Evolutionary conservation across 768 basidiomycete genomes (phyloP).

Genomic region (Cubamyces lactineus): DNA sequence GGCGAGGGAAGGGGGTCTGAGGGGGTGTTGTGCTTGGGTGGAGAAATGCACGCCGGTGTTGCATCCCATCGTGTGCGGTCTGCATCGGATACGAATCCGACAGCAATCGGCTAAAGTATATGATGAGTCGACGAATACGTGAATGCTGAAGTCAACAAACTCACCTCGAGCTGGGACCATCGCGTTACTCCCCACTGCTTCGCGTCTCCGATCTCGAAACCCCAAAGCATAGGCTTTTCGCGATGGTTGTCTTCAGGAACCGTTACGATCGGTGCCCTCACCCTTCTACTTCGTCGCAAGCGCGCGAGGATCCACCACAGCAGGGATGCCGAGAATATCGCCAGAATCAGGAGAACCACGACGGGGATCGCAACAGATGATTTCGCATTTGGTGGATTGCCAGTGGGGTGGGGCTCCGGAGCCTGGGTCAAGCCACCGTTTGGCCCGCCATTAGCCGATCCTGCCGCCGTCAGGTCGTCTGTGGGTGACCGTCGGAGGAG

Average conservation of each 20-base stretch:
- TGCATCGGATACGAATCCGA: background rate
- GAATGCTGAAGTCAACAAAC: too few relatives aligned
- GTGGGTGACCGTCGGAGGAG: too few relatives aligned
- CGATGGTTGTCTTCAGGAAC: background rate
- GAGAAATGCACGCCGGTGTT: background rate
- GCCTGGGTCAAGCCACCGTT: too few relatives aligned
- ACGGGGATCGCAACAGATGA: too few relatives aligned
- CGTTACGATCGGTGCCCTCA: background rate
- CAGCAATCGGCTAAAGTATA: background rate
- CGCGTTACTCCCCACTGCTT: background rate
- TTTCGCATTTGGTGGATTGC: too few relatives aligned
- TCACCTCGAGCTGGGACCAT: slow-evolving; percentile 2
- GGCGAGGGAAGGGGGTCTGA: background rate
- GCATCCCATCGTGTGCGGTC: slow-evolving; percentile 1
- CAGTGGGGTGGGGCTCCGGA: too few relatives aligned
- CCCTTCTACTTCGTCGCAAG: slow-evolving; percentile 2
- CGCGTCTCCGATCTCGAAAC: background rate
- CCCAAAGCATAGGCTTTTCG: background rate
- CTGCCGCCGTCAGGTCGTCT: too few relatives aligned
- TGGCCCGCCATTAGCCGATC: too few relatives aligned
- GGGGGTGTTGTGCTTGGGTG: background rate
- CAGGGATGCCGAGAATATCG: background rate
- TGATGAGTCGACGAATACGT: background rate
- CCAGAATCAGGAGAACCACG: too few relatives aligned
- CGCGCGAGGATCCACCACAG: slow-evolving; percentile 6